Evolutionary conservation across 2,329 filamentous ascomycete genomes (phyloP).

Genomic region (Esteya vermicola): DNA sequence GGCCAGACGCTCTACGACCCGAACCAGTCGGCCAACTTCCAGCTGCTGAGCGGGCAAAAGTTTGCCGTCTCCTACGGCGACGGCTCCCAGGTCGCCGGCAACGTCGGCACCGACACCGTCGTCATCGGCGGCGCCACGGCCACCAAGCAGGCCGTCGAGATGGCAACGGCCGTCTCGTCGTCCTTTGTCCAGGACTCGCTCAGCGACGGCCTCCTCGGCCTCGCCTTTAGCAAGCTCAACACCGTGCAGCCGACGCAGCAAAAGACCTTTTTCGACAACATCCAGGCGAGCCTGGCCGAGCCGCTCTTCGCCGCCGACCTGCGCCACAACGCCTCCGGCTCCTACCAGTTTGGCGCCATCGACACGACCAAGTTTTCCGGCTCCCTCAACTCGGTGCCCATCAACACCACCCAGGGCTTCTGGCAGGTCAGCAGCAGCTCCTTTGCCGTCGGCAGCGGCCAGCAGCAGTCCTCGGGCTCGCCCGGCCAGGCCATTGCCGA

Average conservation of each 20-base stretch:
- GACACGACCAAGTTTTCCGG: slow-evolving; percentile 50
- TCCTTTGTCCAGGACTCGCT: slow-evolving; percentile 44
- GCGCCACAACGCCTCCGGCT: slow-evolving; percentile 41
- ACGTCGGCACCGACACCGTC: slow-evolving; percentile 54
- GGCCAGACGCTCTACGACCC: slow-evolving; percentile 33
- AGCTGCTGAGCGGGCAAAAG: slow-evolving; percentile 24
- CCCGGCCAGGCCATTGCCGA: slow-evolving; percentile 36
- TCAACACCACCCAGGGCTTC: slow-evolving; percentile 50
- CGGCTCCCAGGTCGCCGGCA: slow-evolving; percentile 45
- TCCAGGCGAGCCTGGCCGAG: slow-evolving; percentile 42
- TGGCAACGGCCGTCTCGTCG: slow-evolving; percentile 43
- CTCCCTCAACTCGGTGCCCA: slow-evolving; percentile 42
- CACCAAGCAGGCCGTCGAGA: slow-evolving; percentile 48
- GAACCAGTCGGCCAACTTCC: slow-evolving; percentile 20
- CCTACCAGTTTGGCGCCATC: slow-evolving; percentile 62
- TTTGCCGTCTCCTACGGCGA: slow-evolving; percentile 61
- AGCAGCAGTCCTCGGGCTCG: slow-evolving; percentile 19
- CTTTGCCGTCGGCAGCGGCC: slow-evolving; percentile 37
- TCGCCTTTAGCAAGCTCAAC: slow-evolving; percentile 52
- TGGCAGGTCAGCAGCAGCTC: slow-evolving; percentile 50
- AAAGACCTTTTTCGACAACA: slow-evolving; percentile 61
- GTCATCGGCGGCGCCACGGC: slow-evolving; percentile 51
- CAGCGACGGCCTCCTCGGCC: slow-evolving; percentile 55
- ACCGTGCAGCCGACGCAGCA: slow-evolving; percentile 47
- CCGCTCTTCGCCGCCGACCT: slow-evolving; percentile 61